Base-by-base conservation (phyloP, 164 flowering plant species). In the Magnolia officinalis region DNA sequence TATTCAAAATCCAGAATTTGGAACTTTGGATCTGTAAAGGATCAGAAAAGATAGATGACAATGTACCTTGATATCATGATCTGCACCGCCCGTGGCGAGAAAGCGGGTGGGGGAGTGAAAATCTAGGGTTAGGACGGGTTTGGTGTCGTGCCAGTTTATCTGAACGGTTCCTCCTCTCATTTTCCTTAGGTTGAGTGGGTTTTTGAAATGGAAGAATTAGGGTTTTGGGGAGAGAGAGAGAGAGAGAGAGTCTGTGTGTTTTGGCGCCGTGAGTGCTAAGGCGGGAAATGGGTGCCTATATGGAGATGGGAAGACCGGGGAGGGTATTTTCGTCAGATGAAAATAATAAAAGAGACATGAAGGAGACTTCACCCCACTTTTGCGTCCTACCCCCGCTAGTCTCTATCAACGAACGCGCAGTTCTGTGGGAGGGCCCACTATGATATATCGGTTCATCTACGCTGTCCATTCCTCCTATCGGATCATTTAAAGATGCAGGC, bases 31-130 rank as follows among this genome's bases (percentile, higher is more conserved):
- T 7, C 49, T 14, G 31, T 24, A 66, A 8, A 45, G 18, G 50
- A 49, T 14, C 26, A 24, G 14, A 29, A 65, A 50, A 19, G 8
- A 31, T 68, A 29, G 8, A 68, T 68, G 51, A 21, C 13, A 16
- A 9, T 55, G 49, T 21, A 93, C 99, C 96, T 96, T 96, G 88
- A 96, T 91, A 74, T 96, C 99, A 73, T 64, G 87, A 78, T 96
- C 99, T 73, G 99, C 96, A 66, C 98, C 99, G 76, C 90, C 99
- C 67, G 99, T 96, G 63, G 97, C 98, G 63, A 96, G 95, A n/a
- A 88, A 67, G 1, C 91, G 89, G 23, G 98, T 89, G 67, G 77
- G 67, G 4, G 97, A 92, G 77, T 96, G 97, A 71, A 96, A 93
- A 83, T 96, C 98, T 70, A 94, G 92, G 88, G 95, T 83, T 70